Conservation (phyloP, 2,329 filamentous ascomycete genomes). For the Neonectria coccinea region DNA sequence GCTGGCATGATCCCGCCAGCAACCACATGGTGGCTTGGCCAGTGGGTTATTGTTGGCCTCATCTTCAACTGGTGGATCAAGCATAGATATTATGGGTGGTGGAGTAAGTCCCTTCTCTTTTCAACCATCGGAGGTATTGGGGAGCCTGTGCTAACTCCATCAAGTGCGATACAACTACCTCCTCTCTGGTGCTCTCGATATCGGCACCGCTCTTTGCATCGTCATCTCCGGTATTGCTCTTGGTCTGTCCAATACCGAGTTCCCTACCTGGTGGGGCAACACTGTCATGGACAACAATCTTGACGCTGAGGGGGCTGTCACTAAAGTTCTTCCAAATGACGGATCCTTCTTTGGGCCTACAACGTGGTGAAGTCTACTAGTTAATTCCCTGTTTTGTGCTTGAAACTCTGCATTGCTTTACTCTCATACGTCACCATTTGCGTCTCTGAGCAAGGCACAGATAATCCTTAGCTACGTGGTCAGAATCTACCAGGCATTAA, state of each 20-base stretch:
- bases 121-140: no score
- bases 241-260: slow-evolving; percentile 8
- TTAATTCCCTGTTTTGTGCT: neutral
- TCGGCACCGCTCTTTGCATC: slow-evolving; percentile 16
- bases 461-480: neutral
- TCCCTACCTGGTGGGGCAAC: slow-evolving; percentile 15
- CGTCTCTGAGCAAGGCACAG: neutral
- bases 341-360: slow-evolving; percentile 19
- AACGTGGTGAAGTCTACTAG: neutral
- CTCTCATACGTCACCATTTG: neutral
- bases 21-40: slow-evolving; percentile 74
- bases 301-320: slow-evolving; percentile 8
- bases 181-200: slow-evolving; percentile 16
- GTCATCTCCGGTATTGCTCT: slow-evolving; percentile 18
- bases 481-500: neutral
- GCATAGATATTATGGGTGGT: slow-evolving; percentile 76
- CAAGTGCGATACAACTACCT: slow-evolving; percentile 17
- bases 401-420: neutral
- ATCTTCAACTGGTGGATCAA: slow-evolving; percentile 77
- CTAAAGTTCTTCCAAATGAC: slow-evolving; percentile 12
- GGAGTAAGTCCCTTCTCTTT: slow-evolving; percentile 67
- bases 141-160: neutral
- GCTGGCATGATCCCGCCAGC: slow-evolving; percentile 71
- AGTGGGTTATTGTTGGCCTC: slow-evolving; percentile 74
- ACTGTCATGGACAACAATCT: slow-evolving; percentile 16